Evolutionary conservation across 2,329 filamentous ascomycete species (phyloP).

Genomic region (Claviceps sp.): DNA sequence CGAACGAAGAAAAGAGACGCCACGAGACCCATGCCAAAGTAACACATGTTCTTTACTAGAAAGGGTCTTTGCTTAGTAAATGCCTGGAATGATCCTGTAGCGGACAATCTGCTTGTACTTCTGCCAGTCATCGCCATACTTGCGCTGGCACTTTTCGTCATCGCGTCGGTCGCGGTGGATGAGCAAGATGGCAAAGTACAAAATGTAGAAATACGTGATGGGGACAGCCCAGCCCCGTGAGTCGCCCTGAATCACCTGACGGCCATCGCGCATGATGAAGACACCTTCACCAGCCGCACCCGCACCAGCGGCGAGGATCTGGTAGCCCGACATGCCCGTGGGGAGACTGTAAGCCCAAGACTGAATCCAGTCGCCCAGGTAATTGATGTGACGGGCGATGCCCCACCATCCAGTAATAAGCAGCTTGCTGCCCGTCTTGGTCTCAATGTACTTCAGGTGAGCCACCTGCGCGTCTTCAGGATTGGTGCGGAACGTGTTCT

Average conservation of each 20-base stretch:
- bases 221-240: conserved; percentile 74
- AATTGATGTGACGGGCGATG: conserved; percentile 83
- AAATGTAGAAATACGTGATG: conserved; percentile 86
- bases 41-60: too few relatives aligned
- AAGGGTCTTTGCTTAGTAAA: conserved; percentile 45
- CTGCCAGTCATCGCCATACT: conserved; percentile 90
- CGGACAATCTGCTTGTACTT: conserved; percentile 72
- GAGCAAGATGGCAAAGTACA: conserved; percentile 81
- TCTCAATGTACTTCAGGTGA: conserved; percentile 77
- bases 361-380: conserved; percentile 90
- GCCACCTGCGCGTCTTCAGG: conserved; percentile 66
- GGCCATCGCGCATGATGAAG: conserved; percentile 43
- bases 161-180: conserved; percentile 78
- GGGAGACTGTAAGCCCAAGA: conserved; percentile 82
- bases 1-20: neutral
- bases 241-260: conserved; percentile 55
- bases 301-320: conserved; percentile 46
- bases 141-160: conserved; percentile 78
- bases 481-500: conserved; percentile 85
- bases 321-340: conserved; percentile 72
- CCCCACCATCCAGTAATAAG: conserved; percentile 91
- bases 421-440: conserved; percentile 65
- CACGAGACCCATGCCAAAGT: neutral
- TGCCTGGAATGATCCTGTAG: conserved; percentile 69
- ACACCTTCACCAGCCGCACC: conserved; percentile 34